Conservation (phyloP, 352 stramenopile genomes). For the Phytophthora melonis region DNA sequence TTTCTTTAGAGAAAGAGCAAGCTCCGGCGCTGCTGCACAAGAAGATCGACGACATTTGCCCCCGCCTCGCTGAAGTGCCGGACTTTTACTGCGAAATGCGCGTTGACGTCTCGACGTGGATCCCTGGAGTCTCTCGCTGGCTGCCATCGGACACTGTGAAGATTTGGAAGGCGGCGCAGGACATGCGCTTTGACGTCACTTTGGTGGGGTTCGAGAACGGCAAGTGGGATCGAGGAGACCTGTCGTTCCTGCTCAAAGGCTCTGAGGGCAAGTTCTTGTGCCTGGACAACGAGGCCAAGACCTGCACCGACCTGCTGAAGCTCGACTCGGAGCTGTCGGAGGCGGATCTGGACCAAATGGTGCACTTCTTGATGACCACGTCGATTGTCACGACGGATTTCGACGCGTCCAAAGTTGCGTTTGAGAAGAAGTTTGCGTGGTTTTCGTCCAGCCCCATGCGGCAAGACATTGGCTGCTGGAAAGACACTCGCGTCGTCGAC, state of each 20-base stretch:
- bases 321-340: constrained; percentile 37
- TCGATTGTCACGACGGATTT: constrained; percentile 66
- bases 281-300: constrained; percentile 60
- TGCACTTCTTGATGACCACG: constrained; percentile 72
- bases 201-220: constrained; percentile 74
- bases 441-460: constrained; percentile 47
- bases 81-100: constrained; percentile 78
- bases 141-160: constrained; percentile 78
- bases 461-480: constrained; percentile 66
- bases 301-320: constrained; percentile 57
- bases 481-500: constrained; percentile 54
- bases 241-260: constrained; percentile 73
- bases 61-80: constrained; percentile 52
- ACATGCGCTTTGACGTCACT: constrained; percentile 75
- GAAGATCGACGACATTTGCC: constrained; percentile 62
- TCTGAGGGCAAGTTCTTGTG: constrained; percentile 54
- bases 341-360: constrained; percentile 57
- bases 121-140: constrained; percentile 73
- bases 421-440: constrained; percentile 63
- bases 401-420: constrained; percentile 45
- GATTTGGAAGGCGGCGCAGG: constrained; percentile 73
- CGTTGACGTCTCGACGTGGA: constrained; percentile 77
- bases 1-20: constrained; percentile 67
- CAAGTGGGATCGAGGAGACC: constrained; percentile 66
- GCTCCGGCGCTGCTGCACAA: constrained; percentile 55